These are phyloP conservation scores for Cyclocybe cylindracea DNA, from an alignment of 768 basidiomycete genomes.

Conservation along the genomic window DNA sequence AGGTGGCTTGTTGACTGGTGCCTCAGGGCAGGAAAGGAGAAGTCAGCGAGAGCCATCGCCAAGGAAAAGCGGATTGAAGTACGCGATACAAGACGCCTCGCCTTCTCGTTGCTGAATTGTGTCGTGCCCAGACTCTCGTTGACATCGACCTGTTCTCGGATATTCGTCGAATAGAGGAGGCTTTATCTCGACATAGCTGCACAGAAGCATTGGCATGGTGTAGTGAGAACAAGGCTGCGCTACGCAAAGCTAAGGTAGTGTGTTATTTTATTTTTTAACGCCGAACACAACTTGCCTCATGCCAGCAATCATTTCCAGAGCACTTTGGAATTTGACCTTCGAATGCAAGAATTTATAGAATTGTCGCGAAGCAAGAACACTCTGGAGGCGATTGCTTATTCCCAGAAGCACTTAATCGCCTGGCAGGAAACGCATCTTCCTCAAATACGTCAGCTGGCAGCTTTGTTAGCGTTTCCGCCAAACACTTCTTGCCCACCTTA, in stretches of 20 bases:
- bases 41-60: constrained; percentile 77
- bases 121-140: constrained; percentile 64
- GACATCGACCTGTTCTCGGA: constrained; percentile 93
- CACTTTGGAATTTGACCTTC: constrained; percentile 93
- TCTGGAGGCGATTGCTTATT: constrained; percentile 81
- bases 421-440: constrained; percentile 83
- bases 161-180: constrained; percentile 82
- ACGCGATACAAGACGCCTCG: constrained; percentile 20
- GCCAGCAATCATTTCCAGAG: constrained; percentile 49
- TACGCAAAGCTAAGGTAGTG: constrained; percentile 86
- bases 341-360: constrained; percentile 96
- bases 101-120: constrained; percentile 11
- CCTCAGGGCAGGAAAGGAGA: constrained; percentile 74
- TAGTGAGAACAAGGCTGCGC: constrained; percentile 90
- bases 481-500: constrained; percentile 77
- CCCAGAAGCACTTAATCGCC: constrained; percentile 72
- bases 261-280: neutral
- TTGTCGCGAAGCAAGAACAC: constrained; percentile 68
- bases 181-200: constrained; percentile 74
- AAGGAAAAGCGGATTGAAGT: constrained; percentile 81
- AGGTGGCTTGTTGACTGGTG: constrained; percentile 95
- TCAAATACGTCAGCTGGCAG: constrained; percentile 78
- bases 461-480: constrained; percentile 73
- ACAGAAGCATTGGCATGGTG: constrained; percentile 94
- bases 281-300: constrained; percentile 1